Evolutionary conservation across 139 green algal species (phyloP), one percentile per base, ranked within the genome.

Genomic region (Marvania coccoides): DNA sequence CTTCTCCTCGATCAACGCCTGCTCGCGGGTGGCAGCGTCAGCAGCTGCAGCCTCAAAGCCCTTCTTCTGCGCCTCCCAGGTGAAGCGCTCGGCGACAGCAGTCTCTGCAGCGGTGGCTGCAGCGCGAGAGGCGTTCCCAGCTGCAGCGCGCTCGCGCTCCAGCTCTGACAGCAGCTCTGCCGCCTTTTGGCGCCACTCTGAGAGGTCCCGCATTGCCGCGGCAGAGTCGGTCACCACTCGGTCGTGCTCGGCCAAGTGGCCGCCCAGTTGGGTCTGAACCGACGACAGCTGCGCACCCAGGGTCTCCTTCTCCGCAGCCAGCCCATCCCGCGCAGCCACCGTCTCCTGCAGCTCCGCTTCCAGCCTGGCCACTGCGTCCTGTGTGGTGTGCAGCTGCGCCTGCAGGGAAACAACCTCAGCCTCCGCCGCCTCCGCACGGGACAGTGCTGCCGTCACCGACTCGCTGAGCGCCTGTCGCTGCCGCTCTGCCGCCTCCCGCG

Each of bases 111-210:
- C 8, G 40, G 28, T 3, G 14, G 23, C 7, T 68, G 38, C 56
- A 65, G 62, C 29, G 61, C 15, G 14, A 36, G 24, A 38, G 60
- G 39, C 3, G 65, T 59, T 15, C 34, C 40, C 23, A 39, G 58
- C 23, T 63, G 59, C 42, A 24, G 8, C 23, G 7, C 63, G 37
- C 35, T 67, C 69, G 23, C n/a, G 36, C 60, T 83, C 70, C 51
- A 79, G 59, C 35, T 79, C 54, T 8, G 29, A 39, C 14, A 79
- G 47, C 40, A 79, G 42, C n/a, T 69, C 65, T 35, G 69, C 64
- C n/a, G 65, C 65, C 47, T 53, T 45, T 47, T 71, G 38, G 61
- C 77, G 72, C 53, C 70, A 71, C 10, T 72, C 47, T 62, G 60
- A 53, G 19, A 82, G 65, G 30, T 82, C 59, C 12, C 38, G 48